A percentile compares a stretch with the other conserved stretches of the same genome.
These are phyloP conservation scores for Bidens hawaiensis DNA, from an alignment of 140 eudicot species.

Conservation along the genomic window DNA sequence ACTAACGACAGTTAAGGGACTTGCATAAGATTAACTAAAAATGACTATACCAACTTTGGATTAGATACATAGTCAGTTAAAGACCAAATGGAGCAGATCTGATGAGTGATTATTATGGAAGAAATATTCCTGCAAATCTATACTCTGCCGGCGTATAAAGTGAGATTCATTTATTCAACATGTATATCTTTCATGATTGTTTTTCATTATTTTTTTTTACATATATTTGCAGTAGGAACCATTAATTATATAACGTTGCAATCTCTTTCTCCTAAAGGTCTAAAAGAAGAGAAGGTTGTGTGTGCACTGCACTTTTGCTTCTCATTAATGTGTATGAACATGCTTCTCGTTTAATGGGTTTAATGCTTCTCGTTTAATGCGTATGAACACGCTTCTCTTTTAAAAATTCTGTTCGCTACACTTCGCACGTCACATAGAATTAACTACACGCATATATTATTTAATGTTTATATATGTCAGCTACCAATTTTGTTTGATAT, in stretches of 20 bases:
- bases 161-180: background rate
- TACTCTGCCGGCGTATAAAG: background rate
- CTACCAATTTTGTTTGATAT: too few relatives aligned
- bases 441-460: too few relatives aligned
- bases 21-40: too few relatives aligned
- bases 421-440: background rate
- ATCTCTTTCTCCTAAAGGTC: background rate
- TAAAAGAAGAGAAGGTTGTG: background rate
- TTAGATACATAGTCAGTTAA: background rate
- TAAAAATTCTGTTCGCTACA: background rate
- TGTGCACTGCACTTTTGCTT: background rate
- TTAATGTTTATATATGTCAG: too few relatives aligned
- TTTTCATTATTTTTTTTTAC: too few relatives aligned
- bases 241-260: background rate
- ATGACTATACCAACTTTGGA: background rate
- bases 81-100: background rate
- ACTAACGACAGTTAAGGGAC: too few relatives aligned
- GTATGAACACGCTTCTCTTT: background rate
- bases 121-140: background rate
- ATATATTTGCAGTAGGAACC: background rate
- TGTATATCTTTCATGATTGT: background rate
- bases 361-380: background rate
- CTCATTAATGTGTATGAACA: too few relatives aligned
- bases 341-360: background rate
- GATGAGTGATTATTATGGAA: background rate